Evolutionary conservation across 371 early-diverging fungal species (phyloP), one percentile per base, ranked within the genome.

Genomic region (Mucor lusitanicus): DNA sequence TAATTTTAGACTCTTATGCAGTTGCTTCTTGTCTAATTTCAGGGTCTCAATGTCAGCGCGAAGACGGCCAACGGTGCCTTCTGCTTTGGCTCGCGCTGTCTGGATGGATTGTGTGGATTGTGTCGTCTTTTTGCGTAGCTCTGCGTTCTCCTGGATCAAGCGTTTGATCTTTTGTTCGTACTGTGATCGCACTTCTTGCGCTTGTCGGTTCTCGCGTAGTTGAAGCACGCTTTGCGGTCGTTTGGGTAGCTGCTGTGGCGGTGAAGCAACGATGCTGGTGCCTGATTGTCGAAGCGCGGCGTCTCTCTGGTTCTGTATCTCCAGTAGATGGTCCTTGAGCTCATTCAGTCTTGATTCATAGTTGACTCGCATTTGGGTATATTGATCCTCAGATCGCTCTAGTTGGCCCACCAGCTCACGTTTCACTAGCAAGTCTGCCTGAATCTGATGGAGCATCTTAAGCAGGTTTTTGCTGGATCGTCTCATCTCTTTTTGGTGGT

Each of bases 1-100:
- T 59, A 79, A 78, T 59, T 89, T 88, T 70, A 90, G 82, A 1
- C 87, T 78, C 64, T 87, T 90, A 59, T 87, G 66, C 81, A 91
- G 84, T n/a, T 88, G 84, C 53, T 88, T 79, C 72, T 92, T 93
- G 68, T 94, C 93, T 6, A 79, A 74, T 70, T 86, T 87, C 17
- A 88, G 81, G 2, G 82, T 70, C 56, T 88, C 88, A 12, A 87
- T 71, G 6, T 81, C 79, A 1, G 73, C 65, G 7, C 78, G 78
- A 17, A 89, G 57, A 19, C 78, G 78, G 17, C 63, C 63, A 11
- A 82, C 64, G 6, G 63, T 32, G 11, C 57, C 54, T 59, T 87
- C 86, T 4, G 84, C 77, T 57, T 84, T 73, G 25, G 63, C 69
- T n/a, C 81, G 82, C n/a, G 81, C 72, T 32, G 80, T 76, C 12